These are phyloP conservation scores for Acacia acuminata DNA, from an alignment of 306 rosid genomes.

Conservation along the genomic window DNA sequence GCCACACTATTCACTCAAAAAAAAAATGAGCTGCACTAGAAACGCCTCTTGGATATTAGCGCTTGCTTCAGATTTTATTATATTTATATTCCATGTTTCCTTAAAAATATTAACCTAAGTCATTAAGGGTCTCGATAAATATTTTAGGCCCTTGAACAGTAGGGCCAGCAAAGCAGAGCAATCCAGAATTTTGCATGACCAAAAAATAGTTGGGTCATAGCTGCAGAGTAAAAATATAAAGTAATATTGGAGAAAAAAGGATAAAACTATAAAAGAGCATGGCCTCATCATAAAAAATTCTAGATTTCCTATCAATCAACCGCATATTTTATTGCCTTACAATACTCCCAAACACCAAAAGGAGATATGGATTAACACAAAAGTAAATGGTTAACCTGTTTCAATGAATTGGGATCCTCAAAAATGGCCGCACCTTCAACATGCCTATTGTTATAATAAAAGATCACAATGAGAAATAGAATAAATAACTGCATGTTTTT, in stretches of 20 bases:
- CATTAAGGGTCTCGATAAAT: not conserved
- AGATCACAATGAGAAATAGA: slow-evolving; percentile 23
- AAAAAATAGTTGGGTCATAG: not conserved
- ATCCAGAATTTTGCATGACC: not conserved
- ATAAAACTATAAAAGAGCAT: not conserved
- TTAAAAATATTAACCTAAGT: not conserved
- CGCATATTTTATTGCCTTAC: not conserved
- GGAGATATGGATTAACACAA: slow-evolving; percentile 1
- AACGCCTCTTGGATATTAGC: not conserved
- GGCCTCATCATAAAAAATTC: not conserved
- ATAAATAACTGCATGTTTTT: not conserved
- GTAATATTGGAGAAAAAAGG: not conserved
- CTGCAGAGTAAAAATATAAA: not conserved
- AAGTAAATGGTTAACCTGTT: slow-evolving; percentile 53
- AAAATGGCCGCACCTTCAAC: slow-evolving; percentile 81
- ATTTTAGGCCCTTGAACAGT: not conserved
- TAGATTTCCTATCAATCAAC: slow-evolving; percentile 16
- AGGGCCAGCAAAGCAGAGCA: slow-evolving; percentile 8
- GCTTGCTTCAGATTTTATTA: not conserved
- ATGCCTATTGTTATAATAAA: slow-evolving; percentile 48
- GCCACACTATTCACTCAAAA: not conserved
- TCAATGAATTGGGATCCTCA: slow-evolving; percentile 78
- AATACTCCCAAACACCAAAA: not conserved
- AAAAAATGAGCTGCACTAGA: not conserved
- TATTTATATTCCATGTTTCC: not conserved